phyloP scores from a whole-genome alignment of 2,329 filamentous ascomycete species.

The Hortaea werneckii region DNA sequence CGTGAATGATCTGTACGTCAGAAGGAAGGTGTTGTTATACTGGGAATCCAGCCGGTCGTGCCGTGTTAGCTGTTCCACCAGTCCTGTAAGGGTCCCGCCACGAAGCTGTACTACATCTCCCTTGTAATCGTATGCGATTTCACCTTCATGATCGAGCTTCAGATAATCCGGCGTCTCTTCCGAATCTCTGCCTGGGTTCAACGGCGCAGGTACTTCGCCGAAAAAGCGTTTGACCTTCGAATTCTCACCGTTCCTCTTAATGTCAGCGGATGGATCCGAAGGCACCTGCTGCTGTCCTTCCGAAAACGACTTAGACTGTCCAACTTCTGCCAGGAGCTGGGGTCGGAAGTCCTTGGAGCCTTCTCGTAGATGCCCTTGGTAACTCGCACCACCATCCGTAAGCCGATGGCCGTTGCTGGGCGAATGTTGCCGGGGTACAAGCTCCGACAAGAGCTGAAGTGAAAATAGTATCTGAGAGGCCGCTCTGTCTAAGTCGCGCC shows the following conservation, averaged over 20 bases:
- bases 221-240: slow-evolving; percentile 44
- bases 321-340: slow-evolving; percentile 39
- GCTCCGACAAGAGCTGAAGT: slow-evolving; percentile 75
- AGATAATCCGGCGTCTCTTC: slow-evolving; percentile 80
- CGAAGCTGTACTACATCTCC: slow-evolving; percentile 65
- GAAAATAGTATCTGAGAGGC: slow-evolving; percentile 82
- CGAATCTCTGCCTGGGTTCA: slow-evolving; percentile 36
- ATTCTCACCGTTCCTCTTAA: slow-evolving; percentile 30
- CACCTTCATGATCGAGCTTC: slow-evolving; percentile 74
- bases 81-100: slow-evolving; percentile 75
- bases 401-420: slow-evolving; percentile 27
- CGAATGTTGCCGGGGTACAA: slow-evolving; percentile 48
- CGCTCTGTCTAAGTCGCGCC: slow-evolving; percentile 72
- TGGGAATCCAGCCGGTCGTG: slow-evolving; percentile 91
- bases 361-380: slow-evolving; percentile 17
- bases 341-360: slow-evolving; percentile 35
- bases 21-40: slow-evolving; percentile 95
- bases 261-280: slow-evolving; percentile 23
- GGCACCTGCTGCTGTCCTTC: slow-evolving; percentile 38
- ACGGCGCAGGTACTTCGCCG: slow-evolving; percentile 40
- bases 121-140: slow-evolving; percentile 84
- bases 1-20: slow-evolving; percentile 94
- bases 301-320: slow-evolving; percentile 55
- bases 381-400: slow-evolving; percentile 24
- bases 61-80: slow-evolving; percentile 90